Evolutionary conservation across 2,329 filamentous ascomycete species (phyloP), one percentile per base, ranked within the genome.

Genomic region (Fusarium nematophilum): DNA sequence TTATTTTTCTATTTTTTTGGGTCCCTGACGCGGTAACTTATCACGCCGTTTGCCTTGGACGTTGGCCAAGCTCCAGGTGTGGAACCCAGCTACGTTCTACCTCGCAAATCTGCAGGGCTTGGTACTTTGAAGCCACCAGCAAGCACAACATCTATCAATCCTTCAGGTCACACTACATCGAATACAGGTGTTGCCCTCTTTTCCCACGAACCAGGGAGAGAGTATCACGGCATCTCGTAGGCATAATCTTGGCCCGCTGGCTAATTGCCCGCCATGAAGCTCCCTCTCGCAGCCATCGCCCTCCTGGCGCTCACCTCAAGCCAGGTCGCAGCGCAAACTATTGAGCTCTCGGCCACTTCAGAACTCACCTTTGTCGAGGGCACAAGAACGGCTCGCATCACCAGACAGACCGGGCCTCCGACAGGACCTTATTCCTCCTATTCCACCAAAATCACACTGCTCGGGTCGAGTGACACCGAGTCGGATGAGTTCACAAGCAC

Each of bases 281-380:
- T 64, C 38, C 58, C 46, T 34, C 39, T 38, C 27, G 51, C 61
- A 37, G 56, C 61, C 49, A 38, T 73, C 36, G 55, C 66, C 57
- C 55, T 58, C 33, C 53, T 73, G 47, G 51, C 58, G 23, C 33
- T 72, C 37, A 48, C 62, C 44, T 63, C 63, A 33, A 58, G 66
- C 40, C 59, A 59, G 21, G 72, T 52, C 34, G 37, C 52, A 21
- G 68, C 70, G 8, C 70, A 73, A 34, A 57, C 59, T 11, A 67
- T 76, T 25, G 68, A 69, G 18, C 71, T 73, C 53, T 64, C 69
- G 15, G 70, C 56, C 14, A 73, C 74, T 6, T 70, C 71, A 10
- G 72, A 71, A 7, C 68, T 78, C 25, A 74, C 72, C 17, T 78
- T 78, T 48, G 66, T 73, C 48, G 68, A 67, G 30, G 76, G 75